Conservation (phyloP, 106 monocot genomes). For the Acanthochlamys bracteata region DNA sequence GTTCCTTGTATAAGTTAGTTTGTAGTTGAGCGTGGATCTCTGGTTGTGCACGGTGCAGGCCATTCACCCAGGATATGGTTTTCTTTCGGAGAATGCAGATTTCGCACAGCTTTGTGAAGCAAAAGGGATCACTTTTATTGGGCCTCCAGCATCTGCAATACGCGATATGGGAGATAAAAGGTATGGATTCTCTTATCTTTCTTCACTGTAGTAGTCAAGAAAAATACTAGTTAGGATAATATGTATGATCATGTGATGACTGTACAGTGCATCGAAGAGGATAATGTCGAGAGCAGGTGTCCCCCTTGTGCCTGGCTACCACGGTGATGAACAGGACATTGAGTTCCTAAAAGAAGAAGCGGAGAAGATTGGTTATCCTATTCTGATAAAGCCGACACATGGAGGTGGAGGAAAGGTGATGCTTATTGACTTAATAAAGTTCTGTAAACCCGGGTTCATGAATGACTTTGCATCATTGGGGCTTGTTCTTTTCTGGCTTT, state of each 20-base stretch:
- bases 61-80: constrained; percentile 96
- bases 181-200: too few species aligned
- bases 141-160: constrained; percentile 96
- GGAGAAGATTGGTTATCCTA: constrained; percentile 89
- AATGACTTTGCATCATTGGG: too few species aligned
- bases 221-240: too few species aligned
- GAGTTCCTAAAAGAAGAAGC: constrained; percentile 80
- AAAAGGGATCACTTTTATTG: constrained; percentile 84
- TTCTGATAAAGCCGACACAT: constrained; percentile 97
- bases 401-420: constrained; percentile 96
- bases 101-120: constrained; percentile 90
- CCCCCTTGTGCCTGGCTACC: constrained; percentile 97
- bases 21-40: too few species aligned
- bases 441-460: too few species aligned
- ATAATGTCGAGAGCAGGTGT: constrained; percentile 96
- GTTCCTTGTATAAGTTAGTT: too few species aligned
- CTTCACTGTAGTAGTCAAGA: too few species aligned
- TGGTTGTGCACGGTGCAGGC: constrained; percentile 35
- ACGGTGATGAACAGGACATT: constrained; percentile 70
- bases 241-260: constrained; percentile 1
- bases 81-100: constrained; percentile 91
- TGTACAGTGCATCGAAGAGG: constrained; percentile 82
- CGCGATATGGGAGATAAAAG: constrained; percentile 99
- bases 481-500: background rate
- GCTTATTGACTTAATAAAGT: too few species aligned